Percentiles rank a stretch among this genome's conserved stretches.
Conservation (phyloP, 495 filamentous ascomycete genomes). For the Xylaria longipes region DNA sequence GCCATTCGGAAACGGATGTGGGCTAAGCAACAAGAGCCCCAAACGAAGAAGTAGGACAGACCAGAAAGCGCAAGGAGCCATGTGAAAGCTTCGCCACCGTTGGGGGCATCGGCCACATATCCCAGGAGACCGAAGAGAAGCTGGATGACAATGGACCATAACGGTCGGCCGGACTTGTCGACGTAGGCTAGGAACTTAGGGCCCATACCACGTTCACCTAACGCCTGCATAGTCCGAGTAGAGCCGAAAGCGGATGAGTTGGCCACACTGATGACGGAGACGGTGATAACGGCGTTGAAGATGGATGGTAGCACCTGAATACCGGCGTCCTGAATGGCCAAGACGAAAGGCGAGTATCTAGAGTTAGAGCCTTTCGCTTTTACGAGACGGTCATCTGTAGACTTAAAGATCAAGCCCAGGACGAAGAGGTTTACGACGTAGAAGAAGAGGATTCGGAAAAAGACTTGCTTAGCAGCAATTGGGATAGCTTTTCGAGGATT, state of each 20-base stretch:
- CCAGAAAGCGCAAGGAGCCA: conserved; percentile 77
- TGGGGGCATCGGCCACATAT: conserved; percentile 39
- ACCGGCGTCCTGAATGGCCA: conserved; percentile 69
- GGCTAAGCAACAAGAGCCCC: conserved; percentile 71
- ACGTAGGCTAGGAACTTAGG: conserved; percentile 64
- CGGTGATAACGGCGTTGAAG: conserved; percentile 73
- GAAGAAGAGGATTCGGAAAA: conserved; percentile 88
- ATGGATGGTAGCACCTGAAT: conserved; percentile 70
- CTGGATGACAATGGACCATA: conserved; percentile 59
- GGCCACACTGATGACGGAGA: conserved; percentile 64
- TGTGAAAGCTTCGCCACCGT: conserved; percentile 48
- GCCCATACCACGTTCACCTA: conserved; percentile 62
- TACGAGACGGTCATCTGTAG: conserved; percentile 49
- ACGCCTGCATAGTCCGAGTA: conserved; percentile 68
- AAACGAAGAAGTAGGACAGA: conserved; percentile 71
- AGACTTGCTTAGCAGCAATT: conserved; percentile 77
- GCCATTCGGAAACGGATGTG: conserved; percentile 78
- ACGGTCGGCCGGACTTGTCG: conserved; percentile 63
- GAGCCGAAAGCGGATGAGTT: conserved; percentile 69
- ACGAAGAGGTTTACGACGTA: conserved; percentile 71
- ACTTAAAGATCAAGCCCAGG: conserved; percentile 60
- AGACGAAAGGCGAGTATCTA: conserved; percentile 68
- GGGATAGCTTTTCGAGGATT: conserved; percentile 81
- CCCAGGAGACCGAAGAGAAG: conserved; percentile 55
- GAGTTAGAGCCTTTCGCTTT: conserved; percentile 51